A percentile compares a stretch with the other conserved stretches of the same genome.
Evolutionary conservation across 495 filamentous ascomycete species (phyloP).

Genomic region (Xylaria flabelliformis): DNA sequence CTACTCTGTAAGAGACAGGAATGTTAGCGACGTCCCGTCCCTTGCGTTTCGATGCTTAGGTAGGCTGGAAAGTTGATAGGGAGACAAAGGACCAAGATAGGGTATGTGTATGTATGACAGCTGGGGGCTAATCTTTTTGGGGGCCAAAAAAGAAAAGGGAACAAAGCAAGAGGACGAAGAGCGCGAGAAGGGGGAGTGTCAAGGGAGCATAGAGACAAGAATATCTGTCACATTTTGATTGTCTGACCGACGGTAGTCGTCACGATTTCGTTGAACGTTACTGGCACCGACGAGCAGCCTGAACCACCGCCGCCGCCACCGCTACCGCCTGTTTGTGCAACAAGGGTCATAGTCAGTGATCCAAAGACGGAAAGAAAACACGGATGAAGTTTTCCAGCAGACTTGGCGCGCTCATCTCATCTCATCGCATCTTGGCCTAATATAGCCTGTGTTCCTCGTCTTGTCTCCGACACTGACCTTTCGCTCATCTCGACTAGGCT

Average conservation of each 20-base stretch:
- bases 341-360: conserved; percentile 4
- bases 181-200: too few relatives aligned
- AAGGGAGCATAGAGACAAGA: conserved; percentile 8
- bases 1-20: conserved; percentile 52
- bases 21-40: neutral
- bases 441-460: neutral
- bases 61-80: neutral
- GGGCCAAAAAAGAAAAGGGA: neutral
- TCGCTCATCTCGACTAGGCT: neutral
- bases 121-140: neutral
- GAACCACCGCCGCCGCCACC: conserved; percentile 2
- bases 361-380: neutral
- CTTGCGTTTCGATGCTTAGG: neutral
- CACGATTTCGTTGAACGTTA: conserved; percentile 25
- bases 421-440: neutral
- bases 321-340: neutral
- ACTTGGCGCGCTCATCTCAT: too few relatives aligned
- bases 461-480: neutral
- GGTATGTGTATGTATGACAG: neutral
- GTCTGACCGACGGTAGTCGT: conserved; percentile 19
- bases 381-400: neutral
- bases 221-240: conserved; percentile 19
- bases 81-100: neutral
- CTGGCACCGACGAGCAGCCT: conserved; percentile 4
- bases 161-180: too few relatives aligned